These are phyloP conservation scores for Babjeviella inositovora DNA, from an alignment of 805 yeast genomes.

Conservation along the genomic window DNA sequence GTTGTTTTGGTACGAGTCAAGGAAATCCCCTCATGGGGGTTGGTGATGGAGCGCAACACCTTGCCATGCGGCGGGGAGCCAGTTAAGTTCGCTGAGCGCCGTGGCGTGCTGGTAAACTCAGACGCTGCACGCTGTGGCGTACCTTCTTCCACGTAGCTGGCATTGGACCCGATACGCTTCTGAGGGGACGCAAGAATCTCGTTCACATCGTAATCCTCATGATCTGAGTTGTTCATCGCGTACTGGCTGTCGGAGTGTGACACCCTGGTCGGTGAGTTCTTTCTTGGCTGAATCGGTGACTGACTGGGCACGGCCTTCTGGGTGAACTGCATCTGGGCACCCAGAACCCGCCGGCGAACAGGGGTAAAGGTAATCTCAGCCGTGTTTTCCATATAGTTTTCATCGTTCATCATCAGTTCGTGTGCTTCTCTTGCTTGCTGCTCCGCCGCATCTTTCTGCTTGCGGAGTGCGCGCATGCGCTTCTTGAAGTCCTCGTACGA, in stretches of 20 bases:
- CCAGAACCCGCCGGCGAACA: conserved; percentile 51
- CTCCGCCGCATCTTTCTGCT: conserved; percentile 16
- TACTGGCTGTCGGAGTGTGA: conserved; percentile 9
- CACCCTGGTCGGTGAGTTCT: conserved; percentile 20
- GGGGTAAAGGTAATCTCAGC: conserved; percentile 51
- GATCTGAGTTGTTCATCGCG: conserved; percentile 13
- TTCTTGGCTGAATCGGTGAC: conserved; percentile 96
- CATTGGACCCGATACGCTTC: conserved; percentile 8
- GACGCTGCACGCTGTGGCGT: conserved; percentile 7
- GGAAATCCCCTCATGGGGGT: conserved; percentile 13
- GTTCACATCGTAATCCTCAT: conserved; percentile 12
- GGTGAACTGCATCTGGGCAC: conserved; percentile 51
- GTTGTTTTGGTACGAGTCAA: conserved; percentile 30
- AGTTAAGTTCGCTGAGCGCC: conserved; percentile 5
- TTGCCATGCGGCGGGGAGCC: conserved; percentile 9
- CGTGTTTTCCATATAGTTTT: conserved; percentile 3
- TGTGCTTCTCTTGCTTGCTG: conserved; percentile 11
- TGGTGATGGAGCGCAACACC: conserved; percentile 14
- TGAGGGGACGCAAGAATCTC: conserved; percentile 5
- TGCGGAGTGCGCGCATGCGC: conserved; percentile 24
- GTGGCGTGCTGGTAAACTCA: conserved; percentile 3
- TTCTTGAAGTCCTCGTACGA: conserved; percentile 44
- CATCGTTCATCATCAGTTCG: conserved; percentile 7
- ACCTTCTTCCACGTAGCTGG: conserved; percentile 27
- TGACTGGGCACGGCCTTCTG: conserved; percentile 77